Percentiles rank a stretch among this genome's conserved stretches.
phyloP scores from a whole-genome alignment of 768 basidiomycete genomes.

The Auriscalpium microsporum region DNA sequence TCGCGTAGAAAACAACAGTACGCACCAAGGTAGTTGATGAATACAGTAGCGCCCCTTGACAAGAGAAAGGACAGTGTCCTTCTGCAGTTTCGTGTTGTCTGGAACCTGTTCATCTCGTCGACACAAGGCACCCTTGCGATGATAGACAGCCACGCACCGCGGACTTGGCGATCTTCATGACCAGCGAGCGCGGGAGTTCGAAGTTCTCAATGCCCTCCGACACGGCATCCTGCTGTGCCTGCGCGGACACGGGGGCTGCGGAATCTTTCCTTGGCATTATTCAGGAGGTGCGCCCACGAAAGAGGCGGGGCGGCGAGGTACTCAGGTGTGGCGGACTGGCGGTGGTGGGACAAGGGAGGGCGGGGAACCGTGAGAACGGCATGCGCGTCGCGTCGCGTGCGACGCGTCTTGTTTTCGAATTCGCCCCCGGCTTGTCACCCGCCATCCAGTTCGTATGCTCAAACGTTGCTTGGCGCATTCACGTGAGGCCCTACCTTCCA shows the following conservation, averaged over 20 bases:
- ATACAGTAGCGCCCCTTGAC: conserved; percentile 88
- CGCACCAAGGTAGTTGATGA: conserved; percentile 89
- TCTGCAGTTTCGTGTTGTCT: conserved; percentile 79
- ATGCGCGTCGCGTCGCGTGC: no score
- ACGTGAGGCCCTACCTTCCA: no score
- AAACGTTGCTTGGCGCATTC: no score
- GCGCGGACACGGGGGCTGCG: conserved; percentile 51
- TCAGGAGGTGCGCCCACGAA: no score
- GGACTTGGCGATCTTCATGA: conserved; percentile 80
- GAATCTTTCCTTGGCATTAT: conserved; percentile 67
- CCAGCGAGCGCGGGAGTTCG: conserved; percentile 76
- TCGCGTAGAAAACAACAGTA: conserved; percentile 6
- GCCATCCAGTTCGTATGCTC: no score
- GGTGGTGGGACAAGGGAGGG: no score
- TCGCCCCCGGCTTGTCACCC: no score
- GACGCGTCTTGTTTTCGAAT: no score
- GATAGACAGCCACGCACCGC: conserved; percentile 40
- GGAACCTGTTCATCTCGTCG: conserved; percentile 49
- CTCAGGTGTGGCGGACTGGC: no score
- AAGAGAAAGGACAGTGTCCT: conserved; percentile 79
- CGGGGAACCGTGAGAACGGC: no score
- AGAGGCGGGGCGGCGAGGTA: no score
- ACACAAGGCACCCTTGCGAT: not conserved
- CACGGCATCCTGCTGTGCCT: conserved; percentile 71
- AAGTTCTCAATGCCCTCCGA: conserved; percentile 85